Evolutionary conservation across 1,284 basidiomycete species (phyloP).

Genomic region (Ustilago vetiveriae): DNA sequence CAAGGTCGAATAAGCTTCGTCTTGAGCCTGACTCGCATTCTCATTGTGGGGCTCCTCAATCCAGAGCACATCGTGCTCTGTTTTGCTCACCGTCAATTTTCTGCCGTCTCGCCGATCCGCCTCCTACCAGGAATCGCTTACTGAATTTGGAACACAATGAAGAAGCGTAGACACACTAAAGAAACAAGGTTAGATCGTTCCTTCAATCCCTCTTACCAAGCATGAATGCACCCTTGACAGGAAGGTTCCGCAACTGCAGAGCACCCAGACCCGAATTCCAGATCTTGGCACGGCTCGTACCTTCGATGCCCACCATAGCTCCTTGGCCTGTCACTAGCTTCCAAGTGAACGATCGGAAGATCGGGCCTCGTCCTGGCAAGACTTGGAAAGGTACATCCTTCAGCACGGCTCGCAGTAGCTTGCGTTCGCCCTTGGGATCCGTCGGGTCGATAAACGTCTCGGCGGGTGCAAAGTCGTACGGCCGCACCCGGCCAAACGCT

Average conservation of each 20-base stretch:
- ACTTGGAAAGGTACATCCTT: constrained; percentile 60
- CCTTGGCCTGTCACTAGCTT: constrained; percentile 60
- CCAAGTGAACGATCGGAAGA: constrained; percentile 61
- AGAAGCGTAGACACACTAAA: too few species aligned
- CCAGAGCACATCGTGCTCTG: too few species aligned
- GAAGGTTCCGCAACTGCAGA: constrained; percentile 52
- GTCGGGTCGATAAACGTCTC: constrained; percentile 51
- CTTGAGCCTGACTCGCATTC: too few species aligned
- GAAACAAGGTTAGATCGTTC: background rate
- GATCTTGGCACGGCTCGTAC: constrained; percentile 55
- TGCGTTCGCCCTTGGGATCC: constrained; percentile 49
- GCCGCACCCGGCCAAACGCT: constrained; percentile 58
- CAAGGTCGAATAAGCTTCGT: too few species aligned
- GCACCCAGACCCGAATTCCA: constrained; percentile 60
- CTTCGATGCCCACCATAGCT: constrained; percentile 59
- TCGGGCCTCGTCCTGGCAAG: constrained; percentile 43
- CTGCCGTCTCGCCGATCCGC: too few species aligned
- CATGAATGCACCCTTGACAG: constrained; percentile 61
- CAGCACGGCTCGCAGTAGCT: constrained; percentile 53
- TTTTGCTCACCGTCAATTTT: too few species aligned
- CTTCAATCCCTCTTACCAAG: constrained; percentile 45
- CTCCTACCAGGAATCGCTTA: too few species aligned
- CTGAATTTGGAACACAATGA: too few species aligned
- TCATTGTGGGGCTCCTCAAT: constrained; percentile 5
- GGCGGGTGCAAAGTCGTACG: constrained; percentile 56